These are phyloP conservation scores for Sicyos baderoa DNA, from an alignment of 306 rosid genomes.

Conservation along the genomic window DNA sequence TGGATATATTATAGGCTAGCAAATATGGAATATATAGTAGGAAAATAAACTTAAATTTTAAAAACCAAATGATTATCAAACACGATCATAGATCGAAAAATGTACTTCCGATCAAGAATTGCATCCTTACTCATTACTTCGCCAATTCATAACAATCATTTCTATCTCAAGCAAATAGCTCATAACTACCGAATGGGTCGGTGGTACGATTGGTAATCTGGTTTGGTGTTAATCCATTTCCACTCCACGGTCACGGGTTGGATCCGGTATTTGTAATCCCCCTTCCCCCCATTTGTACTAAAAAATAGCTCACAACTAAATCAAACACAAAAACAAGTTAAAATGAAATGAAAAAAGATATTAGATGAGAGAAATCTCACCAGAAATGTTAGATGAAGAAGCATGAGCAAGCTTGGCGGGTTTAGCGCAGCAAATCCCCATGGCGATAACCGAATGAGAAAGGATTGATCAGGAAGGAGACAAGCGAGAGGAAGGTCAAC, in stretches of 20 bases:
- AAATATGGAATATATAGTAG: too few species aligned
- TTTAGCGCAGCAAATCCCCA: slow-evolving; percentile 60
- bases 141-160: not conserved
- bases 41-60: too few species aligned
- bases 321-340: not conserved
- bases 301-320: not conserved
- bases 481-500: not conserved
- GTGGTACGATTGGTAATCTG: too few species aligned
- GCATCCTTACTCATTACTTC: not conserved
- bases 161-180: not conserved
- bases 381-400: slow-evolving; percentile 49
- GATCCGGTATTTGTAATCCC: too few species aligned
- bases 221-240: too few species aligned
- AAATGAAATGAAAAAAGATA: not conserved
- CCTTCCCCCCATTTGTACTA: too few species aligned
- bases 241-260: too few species aligned
- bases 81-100: not conserved
- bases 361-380: slow-evolving; percentile 20
- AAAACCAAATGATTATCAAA: too few species aligned
- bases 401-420: slow-evolving; percentile 58
- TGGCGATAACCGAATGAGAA: slow-evolving; percentile 3
- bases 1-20: too few species aligned
- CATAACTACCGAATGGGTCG: too few species aligned
- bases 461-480: not conserved
- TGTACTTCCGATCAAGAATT: not conserved